Conservation (phyloP, 1,284 basidiomycete genomes). For the Gomphus bonarii region DNA sequence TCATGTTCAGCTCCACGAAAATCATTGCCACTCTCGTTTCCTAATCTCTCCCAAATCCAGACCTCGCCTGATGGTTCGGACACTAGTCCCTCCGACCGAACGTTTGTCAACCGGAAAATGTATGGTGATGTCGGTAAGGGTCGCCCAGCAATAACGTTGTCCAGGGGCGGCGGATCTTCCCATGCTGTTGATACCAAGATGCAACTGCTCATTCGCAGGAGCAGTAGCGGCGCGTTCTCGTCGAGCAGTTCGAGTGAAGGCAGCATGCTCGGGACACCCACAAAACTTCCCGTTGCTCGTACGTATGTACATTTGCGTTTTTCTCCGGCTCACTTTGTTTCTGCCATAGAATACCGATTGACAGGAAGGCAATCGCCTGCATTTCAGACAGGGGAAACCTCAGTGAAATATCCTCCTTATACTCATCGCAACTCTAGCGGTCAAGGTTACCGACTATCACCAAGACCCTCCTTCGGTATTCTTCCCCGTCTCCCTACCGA, state of each 20-base stretch:
- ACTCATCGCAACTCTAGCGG: neutral
- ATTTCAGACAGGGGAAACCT: neutral
- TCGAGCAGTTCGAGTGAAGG: conserved; percentile 48
- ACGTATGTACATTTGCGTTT: conserved; percentile 18
- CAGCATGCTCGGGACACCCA: conserved; percentile 46
- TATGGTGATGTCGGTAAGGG: conserved; percentile 63
- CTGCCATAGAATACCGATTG: neutral
- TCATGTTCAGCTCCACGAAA: conserved; percentile 30
- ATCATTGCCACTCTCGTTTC: conserved; percentile 63
- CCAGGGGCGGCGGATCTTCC: conserved; percentile 17
- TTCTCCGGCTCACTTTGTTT: neutral
- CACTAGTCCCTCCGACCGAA: conserved; percentile 31
- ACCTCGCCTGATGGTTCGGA: conserved; percentile 5
- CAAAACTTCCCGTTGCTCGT: conserved; percentile 36
- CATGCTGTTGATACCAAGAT: conserved; percentile 21
- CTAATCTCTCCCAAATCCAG: conserved; percentile 15
- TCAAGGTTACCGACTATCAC: neutral
- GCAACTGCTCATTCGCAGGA: conserved; percentile 58
- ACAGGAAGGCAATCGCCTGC: neutral
- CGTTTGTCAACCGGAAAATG: conserved; percentile 17
- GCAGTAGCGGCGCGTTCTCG: conserved; percentile 69
- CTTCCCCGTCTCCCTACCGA: neutral
- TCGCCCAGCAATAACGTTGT: conserved; percentile 29
- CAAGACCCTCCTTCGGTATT: neutral
- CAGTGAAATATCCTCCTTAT: neutral